A percentile compares a stretch with the other conserved stretches of the same genome.
These are phyloP conservation scores for Colletotrichum musae DNA, from an alignment of 2,329 filamentous ascomycete species.

Conservation along the genomic window DNA sequence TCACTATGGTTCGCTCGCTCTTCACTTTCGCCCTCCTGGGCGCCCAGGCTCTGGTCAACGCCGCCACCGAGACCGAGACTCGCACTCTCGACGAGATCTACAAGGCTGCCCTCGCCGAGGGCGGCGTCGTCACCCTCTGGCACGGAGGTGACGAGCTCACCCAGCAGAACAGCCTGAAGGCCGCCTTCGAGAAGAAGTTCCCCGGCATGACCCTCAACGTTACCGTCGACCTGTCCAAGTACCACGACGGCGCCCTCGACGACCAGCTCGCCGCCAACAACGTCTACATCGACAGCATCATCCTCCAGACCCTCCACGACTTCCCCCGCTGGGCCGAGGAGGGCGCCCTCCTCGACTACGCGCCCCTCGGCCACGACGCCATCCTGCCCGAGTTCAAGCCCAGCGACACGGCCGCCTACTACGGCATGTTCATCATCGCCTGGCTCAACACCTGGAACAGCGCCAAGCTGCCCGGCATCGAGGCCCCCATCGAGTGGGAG, in stretches of 20 bases:
- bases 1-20: conserved; percentile 31
- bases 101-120: conserved; percentile 62
- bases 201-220: conserved; percentile 66
- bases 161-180: conserved; percentile 57
- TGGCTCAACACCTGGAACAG: conserved; percentile 56
- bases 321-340: conserved; percentile 65
- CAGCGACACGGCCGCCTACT: conserved; percentile 56
- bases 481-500: conserved; percentile 55
- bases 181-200: conserved; percentile 61
- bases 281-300: conserved; percentile 61
- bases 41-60: conserved; percentile 30
- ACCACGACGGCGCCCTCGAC: conserved; percentile 64
- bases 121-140: conserved; percentile 61
- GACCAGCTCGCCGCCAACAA: conserved; percentile 56
- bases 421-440: conserved; percentile 55
- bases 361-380: conserved; percentile 60
- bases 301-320: conserved; percentile 66
- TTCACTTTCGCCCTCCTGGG: conserved; percentile 32
- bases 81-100: conserved; percentile 65
- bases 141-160: conserved; percentile 63
- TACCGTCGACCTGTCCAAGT: conserved; percentile 70
- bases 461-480: conserved; percentile 51
- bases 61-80: conserved; percentile 53
- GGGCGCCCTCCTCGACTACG: conserved; percentile 64
- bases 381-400: conserved; percentile 60